Percentiles rank a stretch among this genome's conserved stretches.
phyloP scores from a whole-genome alignment of 768 basidiomycete genomes.

The Mycena kentingensis region DNA sequence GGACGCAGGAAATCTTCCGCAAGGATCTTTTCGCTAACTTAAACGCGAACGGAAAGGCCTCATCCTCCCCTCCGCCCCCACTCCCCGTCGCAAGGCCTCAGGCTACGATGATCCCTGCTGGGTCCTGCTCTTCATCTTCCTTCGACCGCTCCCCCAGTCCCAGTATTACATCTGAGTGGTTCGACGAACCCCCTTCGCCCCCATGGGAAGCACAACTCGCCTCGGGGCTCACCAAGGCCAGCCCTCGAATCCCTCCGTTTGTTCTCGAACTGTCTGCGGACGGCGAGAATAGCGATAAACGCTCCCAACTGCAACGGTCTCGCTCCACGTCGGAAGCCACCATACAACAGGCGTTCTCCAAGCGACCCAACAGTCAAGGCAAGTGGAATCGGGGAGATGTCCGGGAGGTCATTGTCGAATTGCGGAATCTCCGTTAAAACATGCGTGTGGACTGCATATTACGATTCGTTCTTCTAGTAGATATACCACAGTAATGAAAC shows the following conservation, averaged over 20 bases:
- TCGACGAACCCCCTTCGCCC: conserved; percentile 4
- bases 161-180: conserved; percentile 15
- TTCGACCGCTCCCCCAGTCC: not conserved
- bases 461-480: not conserved
- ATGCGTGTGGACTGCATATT: not conserved
- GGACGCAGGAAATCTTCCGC: conserved; percentile 9
- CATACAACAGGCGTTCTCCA: not conserved
- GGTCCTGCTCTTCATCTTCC: not conserved
- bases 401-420: conserved; percentile 15
- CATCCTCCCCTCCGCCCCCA: not conserved
- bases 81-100: not conserved
- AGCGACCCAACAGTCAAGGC: too few relatives aligned
- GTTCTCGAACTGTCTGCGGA: conserved; percentile 4
- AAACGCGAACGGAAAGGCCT: not conserved
- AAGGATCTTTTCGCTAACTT: not conserved
- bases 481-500: not conserved
- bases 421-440: conserved; percentile 18
- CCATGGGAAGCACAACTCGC: not conserved
- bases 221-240: not conserved
- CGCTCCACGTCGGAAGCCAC: conserved; percentile 15
- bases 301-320: too few relatives aligned
- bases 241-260: not conserved
- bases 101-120: not conserved
- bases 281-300: too few relatives aligned
- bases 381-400: conserved; percentile 18